These are phyloP conservation scores for Zygoascus bituminiphila DNA, from an alignment of 805 yeast species.

Conservation along the genomic window DNA sequence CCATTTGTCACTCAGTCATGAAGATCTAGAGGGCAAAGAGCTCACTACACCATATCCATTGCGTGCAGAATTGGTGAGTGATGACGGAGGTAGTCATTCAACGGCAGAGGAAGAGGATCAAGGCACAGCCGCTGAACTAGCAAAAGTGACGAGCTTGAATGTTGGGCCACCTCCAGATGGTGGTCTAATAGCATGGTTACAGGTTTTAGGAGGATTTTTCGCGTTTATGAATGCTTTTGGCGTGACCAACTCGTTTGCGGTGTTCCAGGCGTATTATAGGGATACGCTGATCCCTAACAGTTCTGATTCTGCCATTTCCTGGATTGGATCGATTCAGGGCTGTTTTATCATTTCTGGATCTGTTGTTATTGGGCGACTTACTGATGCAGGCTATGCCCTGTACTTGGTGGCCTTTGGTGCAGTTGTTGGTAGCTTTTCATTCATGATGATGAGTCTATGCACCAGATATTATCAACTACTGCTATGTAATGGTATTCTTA, in stretches of 20 bases:
- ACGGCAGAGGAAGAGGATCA: neutral
- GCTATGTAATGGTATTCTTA: constrained; percentile 42
- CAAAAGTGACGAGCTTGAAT: neutral
- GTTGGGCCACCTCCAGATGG: constrained; percentile 18
- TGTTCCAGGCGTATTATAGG: constrained; percentile 24
- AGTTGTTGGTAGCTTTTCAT: constrained; percentile 20
- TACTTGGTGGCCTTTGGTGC: constrained; percentile 20
- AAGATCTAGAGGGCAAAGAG: neutral
- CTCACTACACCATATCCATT: neutral
- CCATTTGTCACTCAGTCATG: neutral
- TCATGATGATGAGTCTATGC: constrained; percentile 31
- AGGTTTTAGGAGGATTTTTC: constrained; percentile 16
- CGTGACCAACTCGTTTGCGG: constrained; percentile 23
- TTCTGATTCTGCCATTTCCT: constrained; percentile 27
- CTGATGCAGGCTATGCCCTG: constrained; percentile 24
- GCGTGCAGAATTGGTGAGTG: neutral
- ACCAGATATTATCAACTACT: constrained; percentile 41
- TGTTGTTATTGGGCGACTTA: constrained; percentile 24
- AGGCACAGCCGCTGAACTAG: neutral
- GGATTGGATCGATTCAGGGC: constrained; percentile 30
- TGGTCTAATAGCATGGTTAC: constrained; percentile 19
- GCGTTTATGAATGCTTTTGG: constrained; percentile 18
- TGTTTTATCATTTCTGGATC: constrained; percentile 23
- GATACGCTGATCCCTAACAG: constrained; percentile 19
- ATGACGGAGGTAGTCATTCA: neutral